A percentile compares a stretch with the other conserved stretches of the same genome.
Evolutionary conservation across 345 rosid species (phyloP).

Genomic region (Turnera subulata): DNA sequence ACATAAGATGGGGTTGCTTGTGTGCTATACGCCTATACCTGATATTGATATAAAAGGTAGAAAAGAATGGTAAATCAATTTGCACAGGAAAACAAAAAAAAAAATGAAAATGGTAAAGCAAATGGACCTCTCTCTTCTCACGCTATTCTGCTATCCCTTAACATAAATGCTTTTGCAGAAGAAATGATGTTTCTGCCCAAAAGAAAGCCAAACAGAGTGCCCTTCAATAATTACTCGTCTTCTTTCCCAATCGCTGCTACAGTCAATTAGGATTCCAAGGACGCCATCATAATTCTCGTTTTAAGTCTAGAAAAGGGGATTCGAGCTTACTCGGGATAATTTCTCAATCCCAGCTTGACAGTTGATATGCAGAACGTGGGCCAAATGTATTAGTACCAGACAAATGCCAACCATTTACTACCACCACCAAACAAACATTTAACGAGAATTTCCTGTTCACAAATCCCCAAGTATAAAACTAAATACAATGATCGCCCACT

Average conservation of each 20-base stretch:
- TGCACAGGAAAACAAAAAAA: too few species aligned
- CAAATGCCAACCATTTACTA: not conserved
- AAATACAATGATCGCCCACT: conserved; percentile 12
- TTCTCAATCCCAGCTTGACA: not conserved
- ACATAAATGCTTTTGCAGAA: conserved; percentile 1
- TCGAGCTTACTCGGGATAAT: not conserved
- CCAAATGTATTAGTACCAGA: too few species aligned
- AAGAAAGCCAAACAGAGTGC: not conserved
- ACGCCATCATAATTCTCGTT: not conserved
- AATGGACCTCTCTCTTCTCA: too few species aligned
- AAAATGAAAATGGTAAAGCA: too few species aligned
- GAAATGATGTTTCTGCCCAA: not conserved
- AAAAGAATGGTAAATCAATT: too few species aligned
- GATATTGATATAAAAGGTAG: too few species aligned
- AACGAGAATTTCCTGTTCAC: conserved; percentile 12
- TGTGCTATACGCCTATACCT: too few species aligned
- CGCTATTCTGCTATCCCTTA: too few species aligned
- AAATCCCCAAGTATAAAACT: not conserved
- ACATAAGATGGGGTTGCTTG: too few species aligned
- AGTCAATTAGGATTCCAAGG: not conserved
- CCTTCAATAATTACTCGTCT: not conserved
- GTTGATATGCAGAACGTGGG: not conserved
- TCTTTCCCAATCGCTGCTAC: not conserved
- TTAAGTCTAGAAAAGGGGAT: not conserved
- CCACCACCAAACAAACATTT: not conserved